Evolutionary conservation across 2,329 filamentous ascomycete genomes (phyloP).

Genomic region (Dactylonectria macrodidyma): DNA sequence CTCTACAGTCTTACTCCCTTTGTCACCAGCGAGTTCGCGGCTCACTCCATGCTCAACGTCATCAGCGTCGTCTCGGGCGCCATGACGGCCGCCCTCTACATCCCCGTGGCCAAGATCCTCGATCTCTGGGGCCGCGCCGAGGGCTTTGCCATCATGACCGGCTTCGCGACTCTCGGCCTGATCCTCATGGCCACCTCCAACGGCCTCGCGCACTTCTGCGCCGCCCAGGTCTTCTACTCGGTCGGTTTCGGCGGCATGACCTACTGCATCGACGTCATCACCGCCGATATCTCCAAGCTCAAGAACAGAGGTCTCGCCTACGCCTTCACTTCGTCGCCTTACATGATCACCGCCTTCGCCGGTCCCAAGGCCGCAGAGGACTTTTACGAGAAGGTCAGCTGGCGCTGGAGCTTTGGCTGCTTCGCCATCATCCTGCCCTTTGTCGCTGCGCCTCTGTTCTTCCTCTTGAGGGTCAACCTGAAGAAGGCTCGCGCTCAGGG

Average conservation of each 20-base stretch:
- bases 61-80: constrained; percentile 68
- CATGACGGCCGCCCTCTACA: constrained; percentile 72
- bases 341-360: constrained; percentile 63
- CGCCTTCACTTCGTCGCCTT: constrained; percentile 58
- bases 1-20: constrained; percentile 59
- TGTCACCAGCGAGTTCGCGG: constrained; percentile 65
- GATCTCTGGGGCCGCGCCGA: constrained; percentile 75
- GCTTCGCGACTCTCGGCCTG: constrained; percentile 65
- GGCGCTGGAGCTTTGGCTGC: constrained; percentile 65
- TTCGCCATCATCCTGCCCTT: constrained; percentile 76
- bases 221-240: constrained; percentile 73
- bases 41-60: constrained; percentile 68
- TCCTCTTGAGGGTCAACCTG: constrained; percentile 69
- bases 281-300: constrained; percentile 72
- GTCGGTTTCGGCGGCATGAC: constrained; percentile 74
- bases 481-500: constrained; percentile 68
- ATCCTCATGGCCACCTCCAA: constrained; percentile 74
- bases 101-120: constrained; percentile 74
- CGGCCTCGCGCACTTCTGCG: constrained; percentile 60
- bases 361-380: constrained; percentile 44
- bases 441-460: constrained; percentile 71
- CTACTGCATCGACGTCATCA: constrained; percentile 75
- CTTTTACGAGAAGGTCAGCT: constrained; percentile 41
- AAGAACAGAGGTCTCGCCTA: constrained; percentile 57
- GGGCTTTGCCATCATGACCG: constrained; percentile 69